Base-by-base conservation (phyloP, 148 eudicot genomes). In the Camellia japonica region DNA sequence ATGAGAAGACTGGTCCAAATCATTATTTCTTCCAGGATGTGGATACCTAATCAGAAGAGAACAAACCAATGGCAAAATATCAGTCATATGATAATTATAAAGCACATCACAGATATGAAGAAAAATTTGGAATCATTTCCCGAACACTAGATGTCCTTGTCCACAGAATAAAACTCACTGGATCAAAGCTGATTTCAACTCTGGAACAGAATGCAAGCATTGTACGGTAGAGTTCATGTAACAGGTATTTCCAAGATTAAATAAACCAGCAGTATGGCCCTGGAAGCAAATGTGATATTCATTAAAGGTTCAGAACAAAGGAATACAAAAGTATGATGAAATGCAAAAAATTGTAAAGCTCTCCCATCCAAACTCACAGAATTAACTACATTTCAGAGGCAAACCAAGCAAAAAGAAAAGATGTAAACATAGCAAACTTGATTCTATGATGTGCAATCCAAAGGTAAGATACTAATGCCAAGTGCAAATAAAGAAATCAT, bases 211-310 rank as follows among this genome's bases (percentile, higher is more conserved):
- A 88, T 93, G 97, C 81, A 96, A 81, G 83, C 99, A 96, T 78
- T 96, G 99, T 49, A 96, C 70, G 0, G 99, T 96, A 41, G 99
- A 96, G 82, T 96, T 96, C 99, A 96, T 96, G 86, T 96, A 96
- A 75, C 99, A 96, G 73, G 99, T 96, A 83, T 96, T 93, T 44
- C 99, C 99, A 69, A 96, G 88, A 87, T 96, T 96, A 70, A 86
- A 87, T 78, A 96, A 88, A 20, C 99, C 99, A 80, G 98, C 94
- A 42, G 98, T 92, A 86, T 96, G 97, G 23, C 98, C 99, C 99
- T 96, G 88, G 55, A 83, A 30, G 74, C 41, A 55, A 46, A 78
- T 63, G 66, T 2, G 41, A 42, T 10, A 52, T 75, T 16, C 6
- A 7, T 61, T 44, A 49, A 20, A 65, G 56, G 63, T 55, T 78